Percentiles rank a stretch among this genome's conserved stretches.
phyloP scores from a whole-genome alignment of 2,329 filamentous ascomycete genomes.

The Byssothecium circinans region DNA sequence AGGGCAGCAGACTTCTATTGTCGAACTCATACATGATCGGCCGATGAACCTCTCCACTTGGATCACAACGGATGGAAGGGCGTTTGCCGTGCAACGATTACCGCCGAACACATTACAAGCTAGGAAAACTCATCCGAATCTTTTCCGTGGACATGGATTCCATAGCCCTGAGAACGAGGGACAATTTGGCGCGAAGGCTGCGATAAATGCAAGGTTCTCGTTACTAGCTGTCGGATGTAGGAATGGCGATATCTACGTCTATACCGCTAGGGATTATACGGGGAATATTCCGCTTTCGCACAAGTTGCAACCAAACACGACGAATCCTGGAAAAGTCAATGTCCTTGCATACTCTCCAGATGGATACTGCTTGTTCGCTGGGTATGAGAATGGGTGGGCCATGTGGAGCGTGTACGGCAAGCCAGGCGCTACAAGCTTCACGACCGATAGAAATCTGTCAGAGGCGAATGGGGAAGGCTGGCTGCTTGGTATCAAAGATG shows the following conservation, averaged over 20 bases:
- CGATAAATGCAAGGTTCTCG: conserved; percentile 94
- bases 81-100: conserved; percentile 83
- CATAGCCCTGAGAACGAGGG: conserved; percentile 67
- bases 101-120: conserved; percentile 40
- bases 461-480: conserved; percentile 75
- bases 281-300: conserved; percentile 92
- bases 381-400: conserved; percentile 90
- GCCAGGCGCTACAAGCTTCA: conserved; percentile 80
- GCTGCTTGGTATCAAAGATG: conserved; percentile 76
- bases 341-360: conserved; percentile 88
- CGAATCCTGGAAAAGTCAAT: conserved; percentile 70
- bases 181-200: conserved; percentile 69
- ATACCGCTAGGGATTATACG: conserved; percentile 87
- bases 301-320: conserved; percentile 69
- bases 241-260: conserved; percentile 82
- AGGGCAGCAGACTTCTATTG: conserved; percentile 72
- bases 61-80: conserved; percentile 84
- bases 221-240: conserved; percentile 83
- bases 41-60: conserved; percentile 96
- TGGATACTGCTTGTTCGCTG: conserved; percentile 92
- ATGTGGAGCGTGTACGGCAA: conserved; percentile 98
- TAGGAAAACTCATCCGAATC: conserved; percentile 58
- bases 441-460: conserved; percentile 65
- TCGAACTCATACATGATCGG: conserved; percentile 88
- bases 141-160: conserved; percentile 92